Evolutionary conservation across 345 rosid genomes (phyloP), one percentile per base, ranked within the genome.

Genomic region (Heritiera fomes): DNA sequence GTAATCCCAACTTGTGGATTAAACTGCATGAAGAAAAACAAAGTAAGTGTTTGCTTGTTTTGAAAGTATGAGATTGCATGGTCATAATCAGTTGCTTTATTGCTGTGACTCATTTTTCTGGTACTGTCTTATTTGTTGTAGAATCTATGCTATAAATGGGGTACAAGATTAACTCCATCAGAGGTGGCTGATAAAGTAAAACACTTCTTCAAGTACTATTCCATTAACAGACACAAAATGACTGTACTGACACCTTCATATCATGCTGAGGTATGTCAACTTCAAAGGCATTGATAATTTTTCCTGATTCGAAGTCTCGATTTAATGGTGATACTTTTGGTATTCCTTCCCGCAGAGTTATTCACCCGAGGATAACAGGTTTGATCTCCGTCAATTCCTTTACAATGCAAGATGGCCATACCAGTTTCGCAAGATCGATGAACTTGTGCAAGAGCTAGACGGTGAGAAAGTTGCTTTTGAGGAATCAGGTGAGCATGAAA

Each of bases 71-170:
- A 2, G 63, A 30, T n/a, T 18, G 23, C 10, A 8, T 28, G 3
- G 18, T 30, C 47, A 18, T n/a, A 55, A 23, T 60, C 15, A 2
- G 43, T 49, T 45, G 69, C 58, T 45, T 52, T 47, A 14, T 50
- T 1, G 40, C 62, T 49, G 78, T 53, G 17, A 9, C 75, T 76
- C 70, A 77, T 82, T 83, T 30, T 38, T 71, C 8, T 65, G 52
- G 15, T 53, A 17, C 30, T 75, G 45, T 17, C 23, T 13, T 66
- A 20, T 60, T 80, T 61, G 61, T 78, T 85, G 83, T 90, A 97
- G 98, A 94, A 94, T 79, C 94, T 97, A 60, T 97, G 99, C 85
- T 93, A 90, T 85, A 86, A 81, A 86, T 97, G 99, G 98, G 95
- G 97, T 79, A 84, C 91, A 14, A 93, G 75, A 67, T 86, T 89